Base-by-base conservation (phyloP, 2,329 filamentous ascomycete species). In the Rutstroemia sp. region DNA sequence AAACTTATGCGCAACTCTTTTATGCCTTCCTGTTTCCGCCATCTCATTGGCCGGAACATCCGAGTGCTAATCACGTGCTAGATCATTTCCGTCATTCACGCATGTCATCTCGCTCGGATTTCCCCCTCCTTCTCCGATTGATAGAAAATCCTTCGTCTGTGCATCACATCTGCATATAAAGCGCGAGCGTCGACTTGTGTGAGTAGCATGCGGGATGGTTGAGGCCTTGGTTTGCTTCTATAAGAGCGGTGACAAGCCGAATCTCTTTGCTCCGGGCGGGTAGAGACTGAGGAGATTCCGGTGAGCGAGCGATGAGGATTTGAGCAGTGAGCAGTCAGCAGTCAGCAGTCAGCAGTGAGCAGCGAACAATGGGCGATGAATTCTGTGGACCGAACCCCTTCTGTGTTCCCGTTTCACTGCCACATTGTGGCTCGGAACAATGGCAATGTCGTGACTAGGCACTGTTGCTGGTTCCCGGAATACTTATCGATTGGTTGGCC, bases 151-250 rank as follows among this genome's bases (percentile, higher is more conserved):
- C 2, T 48, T 45, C 52, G 48, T 9, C 5, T 39, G 18, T 49
- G 50, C 50, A 46, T 45, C 30, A 25, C 30, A 52, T 46, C 23
- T 38, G 41, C 39, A 52, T 41, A 54, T 23, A 54, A 54, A 34
- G 18, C 27, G 42, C 19, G 23, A 48, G 25, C 8, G 27, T 30
- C 27, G 27, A 12, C 27, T 10, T 30, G 27, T 30, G 27, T 30
- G 27, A 8, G 27, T 30, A 30, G 27, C 27, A 41, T 41, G 14
- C 38, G 38, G 18, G 38, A 41, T 16, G 38, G 6, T 16, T 9
- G 38, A 41, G 18, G 16, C n/a, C 18, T 41, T 18, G 38, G 38
- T 41, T 30, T 10, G 27, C 27, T 12, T 30, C 38, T 41, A 16
- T 41, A 41, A 41, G 14, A 18, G 38, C 38, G 38, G 38, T 41